A percentile compares a stretch with the other conserved stretches of the same genome.
These are phyloP conservation scores for Aspergillus texensis DNA, from an alignment of 2,329 filamentous ascomycete species.

Conservation along the genomic window DNA sequence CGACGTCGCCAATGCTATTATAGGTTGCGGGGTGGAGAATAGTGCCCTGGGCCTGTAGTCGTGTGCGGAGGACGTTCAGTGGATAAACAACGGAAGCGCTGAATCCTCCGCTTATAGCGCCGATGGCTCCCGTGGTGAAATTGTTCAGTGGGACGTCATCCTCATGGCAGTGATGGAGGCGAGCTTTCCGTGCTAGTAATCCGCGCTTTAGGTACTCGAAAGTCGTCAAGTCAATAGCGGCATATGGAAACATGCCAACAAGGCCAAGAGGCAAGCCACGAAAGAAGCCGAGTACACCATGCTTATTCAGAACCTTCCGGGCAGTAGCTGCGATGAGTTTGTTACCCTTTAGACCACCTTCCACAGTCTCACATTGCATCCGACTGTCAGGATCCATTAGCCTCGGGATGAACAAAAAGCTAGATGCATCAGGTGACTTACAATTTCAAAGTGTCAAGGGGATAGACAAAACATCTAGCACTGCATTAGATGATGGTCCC, in stretches of 20 bases:
- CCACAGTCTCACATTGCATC: conserved; percentile 92
- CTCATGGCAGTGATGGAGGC: conserved; percentile 70
- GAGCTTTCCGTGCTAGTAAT: conserved; percentile 71
- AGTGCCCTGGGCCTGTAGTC: conserved; percentile 92
- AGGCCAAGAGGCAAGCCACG: conserved; percentile 92
- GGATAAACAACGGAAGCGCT: conserved; percentile 95
- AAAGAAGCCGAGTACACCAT: conserved; percentile 77
- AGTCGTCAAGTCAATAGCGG: conserved; percentile 91
- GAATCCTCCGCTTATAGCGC: conserved; percentile 86
- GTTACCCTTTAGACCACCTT: conserved; percentile 81
- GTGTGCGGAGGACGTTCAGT: conserved; percentile 86
- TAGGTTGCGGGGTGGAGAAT: conserved; percentile 89
- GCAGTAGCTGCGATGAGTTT: conserved; percentile 80
- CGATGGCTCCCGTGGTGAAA: conserved; percentile 83
- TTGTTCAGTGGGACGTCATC: conserved; percentile 81
- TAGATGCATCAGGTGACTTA: conserved; percentile 36
- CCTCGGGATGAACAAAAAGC: neutral
- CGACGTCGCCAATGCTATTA: conserved; percentile 86
- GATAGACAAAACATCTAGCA: conserved; percentile 83
- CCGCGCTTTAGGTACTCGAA: conserved; percentile 88
- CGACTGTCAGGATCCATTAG: conserved; percentile 52
- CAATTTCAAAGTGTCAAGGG: conserved; percentile 72
- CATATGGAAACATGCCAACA: conserved; percentile 96
- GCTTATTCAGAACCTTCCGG: conserved; percentile 79
- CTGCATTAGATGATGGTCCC: conserved; percentile 25